Conservation (phyloP, 2,329 filamentous ascomycete genomes). For the Aspergillus luchuensis region DNA sequence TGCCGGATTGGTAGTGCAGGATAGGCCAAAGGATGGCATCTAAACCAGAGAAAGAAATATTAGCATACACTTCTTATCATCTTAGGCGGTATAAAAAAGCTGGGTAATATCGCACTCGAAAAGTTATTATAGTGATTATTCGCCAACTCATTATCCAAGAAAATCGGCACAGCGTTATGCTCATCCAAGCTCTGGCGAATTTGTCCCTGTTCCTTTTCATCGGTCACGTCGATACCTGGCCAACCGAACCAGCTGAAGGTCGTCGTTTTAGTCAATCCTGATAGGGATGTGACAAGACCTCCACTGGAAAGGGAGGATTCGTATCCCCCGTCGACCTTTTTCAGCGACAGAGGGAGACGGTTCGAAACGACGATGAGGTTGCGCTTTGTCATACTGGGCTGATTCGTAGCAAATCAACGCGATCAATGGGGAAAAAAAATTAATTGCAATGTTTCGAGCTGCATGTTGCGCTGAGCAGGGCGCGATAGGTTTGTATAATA, state of each 20-base stretch:
- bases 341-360: slow-evolving; percentile 88
- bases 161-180: slow-evolving; percentile 81
- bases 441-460: no score
- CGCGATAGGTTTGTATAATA: background rate
- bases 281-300: slow-evolving; percentile 85
- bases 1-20: slow-evolving; percentile 93
- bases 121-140: slow-evolving; percentile 96
- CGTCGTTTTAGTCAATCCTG: slow-evolving; percentile 82
- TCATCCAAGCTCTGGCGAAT: slow-evolving; percentile 74
- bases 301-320: slow-evolving; percentile 88
- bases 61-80: no score
- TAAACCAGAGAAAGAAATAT: slow-evolving; percentile 34
- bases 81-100: no score
- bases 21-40: slow-evolving; percentile 96
- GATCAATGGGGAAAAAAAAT: background rate
- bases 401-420: background rate
- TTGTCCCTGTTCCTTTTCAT: slow-evolving; percentile 65
- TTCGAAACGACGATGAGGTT: slow-evolving; percentile 77
- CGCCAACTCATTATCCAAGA: slow-evolving; percentile 82
- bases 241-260: slow-evolving; percentile 96
- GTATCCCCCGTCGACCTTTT: slow-evolving; percentile 78
- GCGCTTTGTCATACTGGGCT: slow-evolving; percentile 21
- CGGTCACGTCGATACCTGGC: slow-evolving; percentile 85
- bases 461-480: no score
- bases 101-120: slow-evolving; percentile 64